Percentiles rank a stretch among this genome's conserved stretches.
Conservation (phyloP, 805 yeast genomes). For the Saccharomycopsis selenospora region DNA sequence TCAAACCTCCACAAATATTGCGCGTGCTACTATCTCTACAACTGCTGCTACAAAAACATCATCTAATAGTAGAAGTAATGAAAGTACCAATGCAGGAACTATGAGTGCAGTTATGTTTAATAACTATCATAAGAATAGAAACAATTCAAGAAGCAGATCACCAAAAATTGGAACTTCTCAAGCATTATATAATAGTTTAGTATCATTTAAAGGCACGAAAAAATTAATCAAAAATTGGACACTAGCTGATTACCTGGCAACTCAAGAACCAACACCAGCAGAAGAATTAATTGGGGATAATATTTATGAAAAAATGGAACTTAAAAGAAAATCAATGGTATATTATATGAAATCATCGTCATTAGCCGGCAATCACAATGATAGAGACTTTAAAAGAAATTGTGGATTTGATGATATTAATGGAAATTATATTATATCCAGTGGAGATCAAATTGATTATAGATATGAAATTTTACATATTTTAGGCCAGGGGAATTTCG, state of each 20-base stretch:
- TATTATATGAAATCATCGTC: constrained; percentile 10
- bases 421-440: constrained; percentile 50
- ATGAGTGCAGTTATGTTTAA: background rate
- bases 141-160: constrained; percentile 1
- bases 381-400: constrained; percentile 36
- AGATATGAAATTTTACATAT: constrained; percentile 54
- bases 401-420: constrained; percentile 67
- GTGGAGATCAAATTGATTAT: constrained; percentile 69
- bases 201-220: constrained; percentile 20
- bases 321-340: constrained; percentile 12
- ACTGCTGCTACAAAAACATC: no score
- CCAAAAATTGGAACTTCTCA: constrained; percentile 4
- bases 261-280: constrained; percentile 2
- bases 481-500: constrained; percentile 79
- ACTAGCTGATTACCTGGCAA: background rate
- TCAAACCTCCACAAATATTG: no score
- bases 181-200: constrained; percentile 17
- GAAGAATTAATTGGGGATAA: constrained; percentile 10
- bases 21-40: no score
- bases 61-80: no score
- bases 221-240: background rate
- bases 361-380: constrained; percentile 4
- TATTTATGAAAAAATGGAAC: constrained; percentile 16
- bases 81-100: no score
- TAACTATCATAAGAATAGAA: background rate